Evolutionary conservation across 1,284 basidiomycete species (phyloP), one percentile per base, ranked within the genome.

Genomic region (Mycosarcoma maydis): DNA sequence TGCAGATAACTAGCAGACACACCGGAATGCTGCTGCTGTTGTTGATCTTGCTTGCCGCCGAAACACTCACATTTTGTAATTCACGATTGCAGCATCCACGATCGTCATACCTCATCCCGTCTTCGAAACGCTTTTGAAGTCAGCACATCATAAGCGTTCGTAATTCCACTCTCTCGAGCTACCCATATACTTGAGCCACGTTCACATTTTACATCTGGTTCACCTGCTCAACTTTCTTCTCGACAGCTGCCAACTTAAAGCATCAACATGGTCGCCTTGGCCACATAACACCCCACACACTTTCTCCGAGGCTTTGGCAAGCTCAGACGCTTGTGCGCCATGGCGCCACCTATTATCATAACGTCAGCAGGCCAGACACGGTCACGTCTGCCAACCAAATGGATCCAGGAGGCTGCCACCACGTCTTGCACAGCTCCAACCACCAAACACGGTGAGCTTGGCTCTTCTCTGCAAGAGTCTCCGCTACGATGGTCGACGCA

Each of bases 351-450:
- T 14, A 27, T 55, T 14, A 27, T 58, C 37, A 65, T 65, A 34
- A 17, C 50, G 11, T 41, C 46, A 10, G 20, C 50, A 30, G 61
- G 54, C 38, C 65, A 68, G 36, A 52, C 58, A 11, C 53, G 65
- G 41, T 61, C 65, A 27, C 49, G 65, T 32, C 54, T 68, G 9
- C 65, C 65, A 8, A 27, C 58, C 9, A 61, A 54, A 43, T 68
- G 65, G 65, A 48, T 56, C 51, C 57, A 67, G 37, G 29, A 30
- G 14, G 40, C 47, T 10, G 13, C 48, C 10, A 9, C 40, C 46
- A 53, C 51, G 23, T 34, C 49, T 9, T 29, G 45, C n/a, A 42
- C 45, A 19, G 53, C 50, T 27, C 36, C 49, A 1, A 34, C 27
- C n/a, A 36, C 33, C 16, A 49, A 54, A 29, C 38, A 34, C 1